Percentiles rank a stretch among this genome's conserved stretches.
phyloP scores from a whole-genome alignment of 305 asterid genomes.

The Solanum aculeatissimum region DNA sequence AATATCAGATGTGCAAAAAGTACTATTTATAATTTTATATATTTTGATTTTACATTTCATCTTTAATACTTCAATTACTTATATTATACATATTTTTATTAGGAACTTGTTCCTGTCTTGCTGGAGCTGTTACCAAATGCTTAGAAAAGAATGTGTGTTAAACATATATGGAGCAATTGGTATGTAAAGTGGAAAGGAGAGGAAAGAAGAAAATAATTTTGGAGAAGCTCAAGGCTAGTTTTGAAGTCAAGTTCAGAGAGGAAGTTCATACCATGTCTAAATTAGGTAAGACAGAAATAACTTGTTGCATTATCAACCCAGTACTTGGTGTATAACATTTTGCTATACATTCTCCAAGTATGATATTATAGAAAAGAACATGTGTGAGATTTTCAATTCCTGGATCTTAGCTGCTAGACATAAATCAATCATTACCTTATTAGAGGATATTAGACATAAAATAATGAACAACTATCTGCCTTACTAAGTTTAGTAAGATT shows the following conservation, averaged over 20 bases:
- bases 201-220: not conserved
- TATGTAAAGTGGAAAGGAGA: not conserved
- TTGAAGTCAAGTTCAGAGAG: too few relatives aligned
- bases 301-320: not conserved
- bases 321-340: not conserved
- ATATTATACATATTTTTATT: not conserved
- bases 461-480: not conserved
- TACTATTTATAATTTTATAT: not conserved
- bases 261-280: not conserved
- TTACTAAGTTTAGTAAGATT: too few relatives aligned
- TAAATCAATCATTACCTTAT: not conserved
- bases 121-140: not conserved
- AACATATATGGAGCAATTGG: not conserved
- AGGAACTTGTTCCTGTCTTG: not conserved
- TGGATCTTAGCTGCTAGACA: not conserved
- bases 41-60: not conserved
- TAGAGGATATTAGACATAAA: not conserved
- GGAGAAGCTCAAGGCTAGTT: not conserved
- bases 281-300: not conserved
- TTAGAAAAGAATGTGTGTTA: not conserved
- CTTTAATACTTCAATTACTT: not conserved
- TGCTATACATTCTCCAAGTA: not conserved
- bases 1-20: too few relatives aligned
- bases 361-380: not conserved
- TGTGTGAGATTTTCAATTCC: not conserved